These are phyloP conservation scores for Glonium stellatum DNA, from an alignment of 495 filamentous ascomycete genomes.

Conservation along the genomic window DNA sequence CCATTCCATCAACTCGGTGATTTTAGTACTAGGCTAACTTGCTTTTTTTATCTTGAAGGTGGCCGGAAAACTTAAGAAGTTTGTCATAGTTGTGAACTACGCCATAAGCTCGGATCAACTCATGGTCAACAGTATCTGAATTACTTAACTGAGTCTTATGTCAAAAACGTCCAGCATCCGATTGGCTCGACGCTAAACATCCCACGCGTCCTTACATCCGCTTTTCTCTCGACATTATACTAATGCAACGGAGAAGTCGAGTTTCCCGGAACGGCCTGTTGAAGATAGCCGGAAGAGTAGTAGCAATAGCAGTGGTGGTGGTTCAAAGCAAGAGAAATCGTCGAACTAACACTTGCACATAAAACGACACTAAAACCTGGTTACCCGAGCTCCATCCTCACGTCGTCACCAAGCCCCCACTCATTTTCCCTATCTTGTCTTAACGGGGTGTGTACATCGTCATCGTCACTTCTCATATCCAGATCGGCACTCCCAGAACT, in stretches of 20 bases:
- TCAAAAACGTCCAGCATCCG: too few relatives aligned
- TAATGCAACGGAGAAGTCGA: background rate
- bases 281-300: background rate
- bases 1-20: too few relatives aligned
- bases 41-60: too few relatives aligned
- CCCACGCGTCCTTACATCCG: background rate
- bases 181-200: background rate
- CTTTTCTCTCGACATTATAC: background rate
- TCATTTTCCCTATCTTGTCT: slow-evolving; percentile 43
- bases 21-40: too few relatives aligned
- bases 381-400: slow-evolving; percentile 38
- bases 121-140: too few relatives aligned
- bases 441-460: slow-evolving; percentile 42
- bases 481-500: slow-evolving; percentile 29
- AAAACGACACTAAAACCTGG: background rate
- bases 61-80: too few relatives aligned
- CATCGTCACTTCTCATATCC: slow-evolving; percentile 43
- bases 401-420: slow-evolving; percentile 53
- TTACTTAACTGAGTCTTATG: too few relatives aligned
- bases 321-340: background rate
- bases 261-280: background rate
- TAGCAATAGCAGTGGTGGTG: too few relatives aligned
- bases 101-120: too few relatives aligned
- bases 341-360: background rate
- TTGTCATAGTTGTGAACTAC: too few relatives aligned